Base-by-base conservation (phyloP, 495 filamentous ascomycete species). In the Penicillium desertorum region DNA sequence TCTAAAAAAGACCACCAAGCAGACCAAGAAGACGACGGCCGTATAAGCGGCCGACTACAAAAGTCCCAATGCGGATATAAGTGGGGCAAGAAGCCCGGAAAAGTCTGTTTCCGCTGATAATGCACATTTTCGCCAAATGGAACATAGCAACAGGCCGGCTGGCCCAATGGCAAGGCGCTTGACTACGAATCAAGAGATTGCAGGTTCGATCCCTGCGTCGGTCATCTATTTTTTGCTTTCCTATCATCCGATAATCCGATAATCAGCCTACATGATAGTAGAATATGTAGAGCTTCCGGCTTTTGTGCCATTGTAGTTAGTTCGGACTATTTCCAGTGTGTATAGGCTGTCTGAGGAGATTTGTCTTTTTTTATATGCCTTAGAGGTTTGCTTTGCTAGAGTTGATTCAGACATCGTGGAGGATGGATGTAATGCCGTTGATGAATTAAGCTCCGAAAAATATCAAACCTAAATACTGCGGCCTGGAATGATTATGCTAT, bases 151-250 rank as follows among this genome's bases (percentile, higher is more conserved):
- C 36, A 39, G 72, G 67, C 73, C 74, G 65, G 75, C 75, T 85
- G 79, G 81, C 81, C 79, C 80, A 85, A 85, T 85, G 83, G 83
- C 79, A 86, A 86, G 83, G 82, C 82, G 82, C 81, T 85, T 85
- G 83, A 85, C 83, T 86, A 86, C 83, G 83, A 83, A 82, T 82
- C 80, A 82, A 82, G 76, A 82, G 80, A 82, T 82, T 82, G 73
- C 73, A 77, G 73, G 74, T 68, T 71, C 65, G 67, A 73, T 61
- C 68, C 71, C 74, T 71, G 72, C 73, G 68, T 76, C 70, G 71
- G 74, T 76, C 73, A 75, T 61, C n/a, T n/a, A n/a, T 59, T 42
- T 52, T n/a, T 17, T 45, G 16, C 6, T 9, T 17, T 39, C n/a
- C 36, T 37, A 3, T 2, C 36, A 17, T n/a, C 9, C 6, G 8